Evolutionary conservation across 805 yeast genomes (phyloP).

Genomic region (Sugiyamaella valdiviana): DNA sequence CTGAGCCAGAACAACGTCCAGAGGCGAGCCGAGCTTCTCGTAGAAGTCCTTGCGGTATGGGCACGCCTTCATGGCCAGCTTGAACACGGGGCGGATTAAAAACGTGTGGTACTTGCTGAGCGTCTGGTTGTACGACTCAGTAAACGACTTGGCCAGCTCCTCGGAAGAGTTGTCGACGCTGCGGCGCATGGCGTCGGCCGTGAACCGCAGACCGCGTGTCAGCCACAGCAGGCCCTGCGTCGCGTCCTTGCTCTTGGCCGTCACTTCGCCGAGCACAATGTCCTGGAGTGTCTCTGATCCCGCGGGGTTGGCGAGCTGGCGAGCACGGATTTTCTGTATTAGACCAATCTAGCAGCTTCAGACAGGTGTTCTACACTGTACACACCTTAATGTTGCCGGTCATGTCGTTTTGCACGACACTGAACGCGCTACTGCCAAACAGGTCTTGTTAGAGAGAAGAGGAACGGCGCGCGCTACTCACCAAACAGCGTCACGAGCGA

Average conservation of each 20-base stretch:
- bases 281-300: conserved; percentile 67
- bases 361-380: background rate
- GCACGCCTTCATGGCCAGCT: conserved; percentile 91
- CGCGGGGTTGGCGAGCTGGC: conserved; percentile 59
- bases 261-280: conserved; percentile 65
- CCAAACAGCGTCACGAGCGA: conserved; percentile 76
- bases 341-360: background rate
- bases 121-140: conserved; percentile 77
- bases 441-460: conserved; percentile 38
- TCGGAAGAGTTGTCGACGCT: conserved; percentile 54
- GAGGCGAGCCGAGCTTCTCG: conserved; percentile 64
- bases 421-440: conserved; percentile 77
- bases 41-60: conserved; percentile 86
- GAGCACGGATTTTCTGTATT: conserved; percentile 54
- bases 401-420: conserved; percentile 82
- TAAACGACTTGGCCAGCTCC: conserved; percentile 73
- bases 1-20: conserved; percentile 55
- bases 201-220: conserved; percentile 72
- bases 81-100: conserved; percentile 79
- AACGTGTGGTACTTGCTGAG: conserved; percentile 75
- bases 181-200: conserved; percentile 84
- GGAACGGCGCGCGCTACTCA: conserved; percentile 25
- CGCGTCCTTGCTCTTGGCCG: conserved; percentile 62
- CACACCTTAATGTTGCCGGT: conserved; percentile 63
- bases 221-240: conserved; percentile 91